Evolutionary conservation across 1,139 yeast species (phyloP).

Genomic region (Scheffersomyces lignicola): DNA sequence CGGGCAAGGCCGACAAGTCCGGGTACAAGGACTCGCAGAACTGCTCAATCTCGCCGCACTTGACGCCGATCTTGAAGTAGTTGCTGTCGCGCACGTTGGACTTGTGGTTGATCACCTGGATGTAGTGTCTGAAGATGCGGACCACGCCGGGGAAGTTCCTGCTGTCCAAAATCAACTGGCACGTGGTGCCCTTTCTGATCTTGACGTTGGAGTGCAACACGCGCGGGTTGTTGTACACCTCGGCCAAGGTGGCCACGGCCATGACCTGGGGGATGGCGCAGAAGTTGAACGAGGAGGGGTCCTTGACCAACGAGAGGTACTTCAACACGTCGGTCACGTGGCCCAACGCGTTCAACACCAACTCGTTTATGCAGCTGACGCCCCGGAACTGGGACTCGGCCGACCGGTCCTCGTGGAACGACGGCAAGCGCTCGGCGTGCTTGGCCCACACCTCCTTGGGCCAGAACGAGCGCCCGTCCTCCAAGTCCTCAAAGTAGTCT

Average conservation of each 20-base stretch:
- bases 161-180: constrained; percentile 69
- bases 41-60: constrained; percentile 86
- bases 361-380: constrained; percentile 73
- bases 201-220: constrained; percentile 76
- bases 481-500: constrained; percentile 90
- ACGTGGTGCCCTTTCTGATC: constrained; percentile 91
- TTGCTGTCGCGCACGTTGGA: constrained; percentile 83
- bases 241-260: constrained; percentile 93
- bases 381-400: constrained; percentile 50
- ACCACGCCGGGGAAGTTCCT: constrained; percentile 79
- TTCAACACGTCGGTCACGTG: constrained; percentile 79
- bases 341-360: constrained; percentile 74
- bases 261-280: constrained; percentile 98
- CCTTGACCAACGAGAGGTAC: constrained; percentile 75
- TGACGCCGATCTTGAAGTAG: constrained; percentile 78
- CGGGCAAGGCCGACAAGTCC: constrained; percentile 29
- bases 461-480: constrained; percentile 94
- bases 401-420: constrained; percentile 46
- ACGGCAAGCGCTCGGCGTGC: constrained; percentile 63
- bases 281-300: constrained; percentile 82
- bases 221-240: constrained; percentile 77
- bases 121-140: constrained; percentile 68
- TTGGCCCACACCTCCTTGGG: constrained; percentile 92
- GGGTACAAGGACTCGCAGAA: constrained; percentile 78
- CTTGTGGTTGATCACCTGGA: constrained; percentile 75